These are phyloP conservation scores for Fusarium sp. DNA, from an alignment of 2,329 filamentous ascomycete species.

Conservation along the genomic window DNA sequence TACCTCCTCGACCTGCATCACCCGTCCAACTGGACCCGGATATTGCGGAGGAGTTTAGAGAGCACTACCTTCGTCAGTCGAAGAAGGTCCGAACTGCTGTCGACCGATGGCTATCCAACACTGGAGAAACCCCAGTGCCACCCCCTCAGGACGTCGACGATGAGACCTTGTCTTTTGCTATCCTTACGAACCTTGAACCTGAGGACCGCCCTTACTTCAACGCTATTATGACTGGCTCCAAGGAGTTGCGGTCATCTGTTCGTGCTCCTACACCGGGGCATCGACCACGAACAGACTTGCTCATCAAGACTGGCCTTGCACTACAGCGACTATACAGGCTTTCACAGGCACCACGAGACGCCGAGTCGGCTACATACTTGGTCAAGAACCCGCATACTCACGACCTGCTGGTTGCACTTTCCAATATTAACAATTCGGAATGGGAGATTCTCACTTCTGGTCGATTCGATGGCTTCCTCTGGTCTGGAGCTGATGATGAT, in stretches of 20 bases:
- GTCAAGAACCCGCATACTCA: slow-evolving; percentile 86
- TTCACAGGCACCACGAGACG: slow-evolving; percentile 78
- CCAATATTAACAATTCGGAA: slow-evolving; percentile 89
- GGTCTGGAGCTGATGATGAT: slow-evolving; percentile 85
- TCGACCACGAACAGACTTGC: slow-evolving; percentile 76
- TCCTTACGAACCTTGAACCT: slow-evolving; percentile 85
- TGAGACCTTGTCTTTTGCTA: slow-evolving; percentile 92
- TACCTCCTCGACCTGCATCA: slow-evolving; percentile 68
- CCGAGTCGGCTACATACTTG: slow-evolving; percentile 87
- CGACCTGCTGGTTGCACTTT: slow-evolving; percentile 86
- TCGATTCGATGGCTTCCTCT: slow-evolving; percentile 94
- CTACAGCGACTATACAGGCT: slow-evolving; percentile 89
- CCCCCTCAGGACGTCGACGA: slow-evolving; percentile 92
- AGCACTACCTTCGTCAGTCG: slow-evolving; percentile 91
- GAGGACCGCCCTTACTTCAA: slow-evolving; percentile 86
- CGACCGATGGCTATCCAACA: slow-evolving; percentile 88
- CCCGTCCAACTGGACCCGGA: slow-evolving; percentile 88
- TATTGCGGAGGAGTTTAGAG: slow-evolving; percentile 91
- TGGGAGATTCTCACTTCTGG: slow-evolving; percentile 97
- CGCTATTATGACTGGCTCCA: slow-evolving; percentile 75
- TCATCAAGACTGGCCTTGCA: slow-evolving; percentile 80
- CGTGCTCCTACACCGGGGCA: slow-evolving; percentile 78
- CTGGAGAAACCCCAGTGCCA: slow-evolving; percentile 78
- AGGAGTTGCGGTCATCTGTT: slow-evolving; percentile 66
- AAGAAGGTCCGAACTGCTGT: slow-evolving; percentile 94